Conservation (phyloP, 345 rosid genomes). For the Clausena lansium region DNA sequence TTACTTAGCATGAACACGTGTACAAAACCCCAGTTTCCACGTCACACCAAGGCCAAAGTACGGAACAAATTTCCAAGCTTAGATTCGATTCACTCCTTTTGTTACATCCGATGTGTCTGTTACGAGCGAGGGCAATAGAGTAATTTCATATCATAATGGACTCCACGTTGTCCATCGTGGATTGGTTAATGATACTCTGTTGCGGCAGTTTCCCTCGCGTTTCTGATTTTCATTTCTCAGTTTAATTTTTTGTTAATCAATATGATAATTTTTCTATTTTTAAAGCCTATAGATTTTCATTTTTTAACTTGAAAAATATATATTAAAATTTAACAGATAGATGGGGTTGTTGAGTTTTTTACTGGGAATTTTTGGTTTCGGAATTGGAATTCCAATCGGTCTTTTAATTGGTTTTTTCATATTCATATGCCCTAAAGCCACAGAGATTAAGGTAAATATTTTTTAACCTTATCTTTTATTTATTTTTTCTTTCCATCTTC, state of each 20-base stretch:
- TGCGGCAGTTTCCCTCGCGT: too few species aligned
- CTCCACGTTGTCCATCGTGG: not conserved
- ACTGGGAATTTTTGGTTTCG: slow-evolving; percentile 40
- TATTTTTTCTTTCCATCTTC: not conserved
- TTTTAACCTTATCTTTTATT: too few species aligned
- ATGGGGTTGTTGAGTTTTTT: slow-evolving; percentile 36
- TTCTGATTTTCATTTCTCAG: too few species aligned
- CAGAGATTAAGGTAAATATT: slow-evolving; percentile 29
- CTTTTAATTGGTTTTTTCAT: slow-evolving; percentile 35
- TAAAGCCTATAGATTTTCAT: too few species aligned
- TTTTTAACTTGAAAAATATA: too few species aligned
- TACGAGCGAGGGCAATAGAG: not conserved
- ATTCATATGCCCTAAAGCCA: slow-evolving; percentile 27
- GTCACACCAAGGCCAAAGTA: not conserved
- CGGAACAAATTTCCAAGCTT: not conserved
- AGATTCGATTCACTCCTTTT: not conserved
- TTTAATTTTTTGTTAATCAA: not conserved
- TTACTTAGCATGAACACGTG: not conserved
- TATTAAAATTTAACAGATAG: not conserved
- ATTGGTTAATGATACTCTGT: not conserved
- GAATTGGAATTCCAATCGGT: slow-evolving; percentile 39
- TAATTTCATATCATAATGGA: not conserved
- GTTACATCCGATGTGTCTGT: not conserved
- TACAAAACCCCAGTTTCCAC: not conserved
- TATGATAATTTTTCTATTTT: not conserved